Evolutionary conservation across 2,329 filamentous ascomycete genomes (phyloP).

Genomic region (Tricladium varicosporioides): DNA sequence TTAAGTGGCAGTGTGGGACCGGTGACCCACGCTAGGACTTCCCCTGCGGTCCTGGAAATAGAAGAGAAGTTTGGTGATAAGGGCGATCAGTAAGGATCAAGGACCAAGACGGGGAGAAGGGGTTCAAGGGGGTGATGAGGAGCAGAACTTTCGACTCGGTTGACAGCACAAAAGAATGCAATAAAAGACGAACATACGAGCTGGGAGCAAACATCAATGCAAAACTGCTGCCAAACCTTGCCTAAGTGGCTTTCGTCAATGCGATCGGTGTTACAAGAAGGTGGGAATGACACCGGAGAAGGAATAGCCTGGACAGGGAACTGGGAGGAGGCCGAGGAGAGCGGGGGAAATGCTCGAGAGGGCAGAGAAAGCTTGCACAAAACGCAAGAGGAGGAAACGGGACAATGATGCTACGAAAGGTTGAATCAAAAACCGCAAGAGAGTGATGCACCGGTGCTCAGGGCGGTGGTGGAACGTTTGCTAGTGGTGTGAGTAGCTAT

Average conservation of each 20-base stretch:
- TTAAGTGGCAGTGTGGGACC: slow-evolving; percentile 21
- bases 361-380: not conserved
- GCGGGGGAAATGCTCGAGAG: not conserved
- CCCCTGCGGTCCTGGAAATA: slow-evolving; percentile 18
- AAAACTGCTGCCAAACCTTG: slow-evolving; percentile 3
- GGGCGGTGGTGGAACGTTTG: not conserved
- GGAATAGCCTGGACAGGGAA: slow-evolving; percentile 7
- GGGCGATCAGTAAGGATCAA: slow-evolving; percentile 8
- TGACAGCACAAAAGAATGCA: slow-evolving; percentile 19
- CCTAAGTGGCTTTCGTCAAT: slow-evolving; percentile 15
- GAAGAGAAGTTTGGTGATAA: slow-evolving; percentile 14
- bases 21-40: slow-evolving; percentile 14
- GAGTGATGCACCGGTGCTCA: not conserved
- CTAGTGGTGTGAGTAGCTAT: not conserved
- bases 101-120: not conserved
- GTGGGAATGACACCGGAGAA: slow-evolving; percentile 15
- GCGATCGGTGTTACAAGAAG: slow-evolving; percentile 23
- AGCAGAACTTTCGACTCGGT: not conserved
- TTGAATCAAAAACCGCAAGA: not conserved
- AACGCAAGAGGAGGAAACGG: not conserved
- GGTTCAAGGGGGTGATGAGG: not conserved
- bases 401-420: not conserved
- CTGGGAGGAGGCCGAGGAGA: not conserved
- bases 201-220: slow-evolving; percentile 19
- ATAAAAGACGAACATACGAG: slow-evolving; percentile 18